phyloP scores from a whole-genome alignment of 1,284 basidiomycete species.

The Ustilago bromivora region DNA sequence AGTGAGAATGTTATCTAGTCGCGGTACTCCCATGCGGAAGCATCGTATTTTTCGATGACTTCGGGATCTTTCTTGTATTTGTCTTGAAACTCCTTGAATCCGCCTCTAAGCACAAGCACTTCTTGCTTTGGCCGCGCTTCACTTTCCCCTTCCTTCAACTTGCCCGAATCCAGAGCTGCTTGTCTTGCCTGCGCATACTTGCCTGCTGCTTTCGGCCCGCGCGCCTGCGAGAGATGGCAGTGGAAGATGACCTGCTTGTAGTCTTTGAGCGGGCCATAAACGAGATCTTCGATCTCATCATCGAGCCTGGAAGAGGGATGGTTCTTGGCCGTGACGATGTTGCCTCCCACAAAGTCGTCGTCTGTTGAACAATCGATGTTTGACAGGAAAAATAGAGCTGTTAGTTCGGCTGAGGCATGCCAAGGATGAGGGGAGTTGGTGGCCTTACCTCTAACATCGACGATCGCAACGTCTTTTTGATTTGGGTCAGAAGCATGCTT shows the following conservation, averaged over 20 bases:
- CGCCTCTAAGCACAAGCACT: constrained; percentile 68
- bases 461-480: constrained; percentile 52
- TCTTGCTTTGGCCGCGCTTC: constrained; percentile 49
- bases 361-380: constrained; percentile 32
- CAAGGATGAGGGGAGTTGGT: neutral
- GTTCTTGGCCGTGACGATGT: constrained; percentile 65
- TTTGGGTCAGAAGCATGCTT: constrained; percentile 23
- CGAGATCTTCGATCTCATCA: constrained; percentile 60
- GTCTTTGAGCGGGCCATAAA: constrained; percentile 51
- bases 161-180: constrained; percentile 32
- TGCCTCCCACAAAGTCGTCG: constrained; percentile 69
- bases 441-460: constrained; percentile 63
- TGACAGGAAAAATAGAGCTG: too few species aligned
- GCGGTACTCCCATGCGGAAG: constrained; percentile 59
- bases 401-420: neutral
- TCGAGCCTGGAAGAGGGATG: constrained; percentile 59
- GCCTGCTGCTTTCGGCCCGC: constrained; percentile 69
- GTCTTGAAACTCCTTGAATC: constrained; percentile 66
- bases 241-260: constrained; percentile 69
- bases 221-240: constrained; percentile 68
- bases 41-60: constrained; percentile 67
- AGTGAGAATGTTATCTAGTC: constrained; percentile 18
- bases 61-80: constrained; percentile 64
- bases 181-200: constrained; percentile 67
- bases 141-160: constrained; percentile 11